Base-by-base conservation (phyloP, 2,329 filamentous ascomycete genomes). In the Reticulascus tulasneorum region DNA sequence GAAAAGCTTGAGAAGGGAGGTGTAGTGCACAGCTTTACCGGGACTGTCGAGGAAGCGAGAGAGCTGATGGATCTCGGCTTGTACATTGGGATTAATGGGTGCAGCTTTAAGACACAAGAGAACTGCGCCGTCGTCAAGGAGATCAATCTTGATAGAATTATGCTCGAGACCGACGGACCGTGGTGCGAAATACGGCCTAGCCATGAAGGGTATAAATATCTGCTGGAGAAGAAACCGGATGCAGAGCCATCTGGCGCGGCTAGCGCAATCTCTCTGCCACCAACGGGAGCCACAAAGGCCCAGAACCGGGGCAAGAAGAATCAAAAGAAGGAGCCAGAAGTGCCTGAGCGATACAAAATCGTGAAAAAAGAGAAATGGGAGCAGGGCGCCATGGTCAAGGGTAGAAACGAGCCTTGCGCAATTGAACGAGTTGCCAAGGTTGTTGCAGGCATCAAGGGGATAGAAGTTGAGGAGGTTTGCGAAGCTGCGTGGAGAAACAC, bases 321-420 rank as follows among this genome's bases (percentile, higher is more conserved):
- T 29, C 66, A 73, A 48, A 77, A 76, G 52, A 76, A 77, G 47
- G 70, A 85, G 46, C 69, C 79, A 6, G 82, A 82, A 33, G 77
- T 85, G 2, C 82, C 84, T 0, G 72, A 79, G 34, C 66, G 87
- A 22, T 93, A 83, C 49, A 94, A 86, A 62, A 73, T 82, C 5
- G 84, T 96, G 20, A 98, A 97, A 72, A 97, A 95, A 66, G 93
- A 98, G 66, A 94, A 86, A 59, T 98, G 89, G 84, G 76, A 78
- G 28, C 79, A 86, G 51, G 91, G 90, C 0, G 74, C 73, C 25
- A 91, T 96, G 86, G 77, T 98, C 35, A 98, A 97, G 65, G 88
- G 91, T 1, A 78, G 93, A 42, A 98, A 98, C 56, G 93, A 98
- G 62, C 87, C 91, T 9, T 90, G 84, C 50, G 84, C 77, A 35